Conservation (phyloP, 1,284 basidiomycete genomes). For the Bondarzewia mesenterica region DNA sequence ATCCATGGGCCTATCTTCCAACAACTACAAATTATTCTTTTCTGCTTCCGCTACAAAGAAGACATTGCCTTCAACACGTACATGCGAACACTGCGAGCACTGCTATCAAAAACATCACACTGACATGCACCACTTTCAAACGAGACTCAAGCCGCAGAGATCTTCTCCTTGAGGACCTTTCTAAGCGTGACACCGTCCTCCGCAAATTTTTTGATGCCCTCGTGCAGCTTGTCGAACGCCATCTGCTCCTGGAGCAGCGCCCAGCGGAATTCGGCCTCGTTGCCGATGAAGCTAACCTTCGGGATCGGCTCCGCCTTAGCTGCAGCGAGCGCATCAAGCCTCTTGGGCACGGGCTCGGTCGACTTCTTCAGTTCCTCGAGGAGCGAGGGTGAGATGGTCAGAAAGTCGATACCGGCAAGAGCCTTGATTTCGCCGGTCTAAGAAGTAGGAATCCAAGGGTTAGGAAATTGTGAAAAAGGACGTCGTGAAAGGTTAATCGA, state of each 20-base stretch:
- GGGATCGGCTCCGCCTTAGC: conserved; percentile 52
- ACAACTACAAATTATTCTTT: too few relatives aligned
- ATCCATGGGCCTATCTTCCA: too few relatives aligned
- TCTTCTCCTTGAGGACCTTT: conserved; percentile 73
- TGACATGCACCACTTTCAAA: too few relatives aligned
- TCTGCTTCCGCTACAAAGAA: too few relatives aligned
- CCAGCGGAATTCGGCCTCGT: conserved; percentile 97
- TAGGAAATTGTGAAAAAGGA: too few relatives aligned
- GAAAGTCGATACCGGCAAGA: conserved; percentile 93
- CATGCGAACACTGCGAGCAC: too few relatives aligned
- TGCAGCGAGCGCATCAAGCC: conserved; percentile 64
- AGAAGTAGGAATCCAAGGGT: conserved; percentile 2
- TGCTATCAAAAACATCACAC: too few relatives aligned
- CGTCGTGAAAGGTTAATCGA: conserved; percentile 8
- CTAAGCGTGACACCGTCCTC: conserved; percentile 92
- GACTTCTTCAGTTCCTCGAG: conserved; percentile 91
- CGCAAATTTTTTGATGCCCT: conserved; percentile 96
- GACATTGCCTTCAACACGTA: too few relatives aligned
- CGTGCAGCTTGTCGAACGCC: conserved; percentile 95
- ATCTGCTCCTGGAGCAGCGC: conserved; percentile 84
- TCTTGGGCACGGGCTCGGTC: conserved; percentile 72
- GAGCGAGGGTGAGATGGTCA: conserved; percentile 88
- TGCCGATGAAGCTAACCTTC: conserved; percentile 85
- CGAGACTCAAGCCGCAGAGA: conserved; percentile 46
- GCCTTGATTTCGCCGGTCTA: conserved; percentile 89